Evolutionary conservation across 2,329 filamentous ascomycete genomes (phyloP).

Genomic region (Claviceps pazoutovae): DNA sequence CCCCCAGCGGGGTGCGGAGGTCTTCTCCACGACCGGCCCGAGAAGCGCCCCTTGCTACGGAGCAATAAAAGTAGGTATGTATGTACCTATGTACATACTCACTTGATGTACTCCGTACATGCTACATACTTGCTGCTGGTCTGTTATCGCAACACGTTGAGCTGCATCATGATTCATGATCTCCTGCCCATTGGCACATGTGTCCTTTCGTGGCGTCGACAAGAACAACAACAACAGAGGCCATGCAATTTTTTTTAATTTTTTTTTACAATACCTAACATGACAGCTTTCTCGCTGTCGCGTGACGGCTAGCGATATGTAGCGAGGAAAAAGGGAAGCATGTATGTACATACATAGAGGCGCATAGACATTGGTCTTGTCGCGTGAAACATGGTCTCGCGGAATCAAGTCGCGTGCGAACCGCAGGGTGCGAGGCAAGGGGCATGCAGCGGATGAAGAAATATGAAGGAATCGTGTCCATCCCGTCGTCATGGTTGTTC

Average conservation of each 20-base stretch:
- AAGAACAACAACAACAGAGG: background rate
- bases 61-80: background rate
- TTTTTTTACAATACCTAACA: no score
- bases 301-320: no score
- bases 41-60: background rate
- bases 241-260: no score
- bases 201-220: background rate
- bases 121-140: no score
- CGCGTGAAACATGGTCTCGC: no score
- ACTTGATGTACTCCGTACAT: no score
- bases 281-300: no score
- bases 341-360: background rate
- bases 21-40: background rate
- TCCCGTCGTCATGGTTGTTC: constrained; percentile 1
- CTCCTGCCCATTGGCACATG: background rate
- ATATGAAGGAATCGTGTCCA: background rate
- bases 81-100: no score
- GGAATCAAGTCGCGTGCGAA: background rate
- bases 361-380: no score
- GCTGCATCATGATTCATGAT: background rate
- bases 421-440: background rate
- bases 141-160: no score
- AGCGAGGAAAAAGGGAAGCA: background rate
- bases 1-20: background rate
- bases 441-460: background rate